Evolutionary conservation across 2,329 filamentous ascomycete genomes (phyloP).

Genomic region (Capronia epimyces): DNA sequence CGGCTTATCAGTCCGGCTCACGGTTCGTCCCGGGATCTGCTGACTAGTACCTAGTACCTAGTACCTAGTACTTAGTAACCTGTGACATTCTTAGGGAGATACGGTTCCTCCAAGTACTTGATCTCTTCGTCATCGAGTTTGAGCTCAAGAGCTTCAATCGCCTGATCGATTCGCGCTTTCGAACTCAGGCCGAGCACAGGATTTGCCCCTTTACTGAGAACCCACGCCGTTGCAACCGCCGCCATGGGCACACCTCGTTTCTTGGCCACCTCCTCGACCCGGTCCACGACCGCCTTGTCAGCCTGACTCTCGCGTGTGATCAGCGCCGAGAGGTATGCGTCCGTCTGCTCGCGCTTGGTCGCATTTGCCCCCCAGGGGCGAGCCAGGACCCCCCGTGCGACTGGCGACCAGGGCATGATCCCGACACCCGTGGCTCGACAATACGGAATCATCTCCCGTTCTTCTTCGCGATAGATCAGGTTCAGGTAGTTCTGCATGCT

Average conservation of each 20-base stretch:
- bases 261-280: slow-evolving; percentile 54
- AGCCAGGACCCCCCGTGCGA: slow-evolving; percentile 30
- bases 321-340: slow-evolving; percentile 38
- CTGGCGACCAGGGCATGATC: slow-evolving; percentile 37
- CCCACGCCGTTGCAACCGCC: slow-evolving; percentile 60
- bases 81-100: slow-evolving; percentile 44
- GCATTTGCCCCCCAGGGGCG: slow-evolving; percentile 37
- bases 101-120: slow-evolving; percentile 58
- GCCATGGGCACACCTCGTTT: slow-evolving; percentile 57
- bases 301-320: slow-evolving; percentile 42
- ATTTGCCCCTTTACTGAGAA: slow-evolving; percentile 46
- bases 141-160: slow-evolving; percentile 43
- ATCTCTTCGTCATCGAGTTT: slow-evolving; percentile 54
- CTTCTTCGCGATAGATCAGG: slow-evolving; percentile 54
- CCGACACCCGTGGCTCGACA: slow-evolving; percentile 47
- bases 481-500: slow-evolving; percentile 50
- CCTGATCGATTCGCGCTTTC: slow-evolving; percentile 55
- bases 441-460: slow-evolving; percentile 51
- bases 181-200: slow-evolving; percentile 59
- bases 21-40: too few species aligned
- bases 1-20: too few species aligned
- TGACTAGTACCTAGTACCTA: too few species aligned
- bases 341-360: slow-evolving; percentile 38
- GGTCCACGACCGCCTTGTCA: slow-evolving; percentile 49
- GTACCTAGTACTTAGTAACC: background rate